A percentile compares a stretch with the other conserved stretches of the same genome.
phyloP scores from a whole-genome alignment of 345 rosid genomes.

The Salix exigua region DNA sequence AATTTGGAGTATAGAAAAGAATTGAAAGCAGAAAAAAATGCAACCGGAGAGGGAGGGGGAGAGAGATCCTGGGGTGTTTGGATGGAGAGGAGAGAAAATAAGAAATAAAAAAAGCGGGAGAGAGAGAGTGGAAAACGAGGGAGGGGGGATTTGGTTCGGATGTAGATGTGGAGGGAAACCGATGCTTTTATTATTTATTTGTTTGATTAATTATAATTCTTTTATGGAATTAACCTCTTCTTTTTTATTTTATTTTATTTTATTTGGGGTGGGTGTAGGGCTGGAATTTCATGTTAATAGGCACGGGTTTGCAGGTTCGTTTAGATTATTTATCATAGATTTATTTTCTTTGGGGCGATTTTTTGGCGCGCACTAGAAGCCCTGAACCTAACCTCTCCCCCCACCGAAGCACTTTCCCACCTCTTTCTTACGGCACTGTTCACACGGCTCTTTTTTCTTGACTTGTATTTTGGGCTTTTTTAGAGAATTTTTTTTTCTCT shows the following conservation, averaged over 20 bases:
- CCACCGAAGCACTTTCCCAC: background rate
- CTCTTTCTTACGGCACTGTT: background rate
- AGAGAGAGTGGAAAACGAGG: slow-evolving; percentile 56
- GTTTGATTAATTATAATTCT: background rate
- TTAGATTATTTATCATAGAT: no score
- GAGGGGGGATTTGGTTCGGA: slow-evolving; percentile 87
- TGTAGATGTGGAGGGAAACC: slow-evolving; percentile 92
- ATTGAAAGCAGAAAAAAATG: slow-evolving; percentile 12
- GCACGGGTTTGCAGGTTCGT: no score
- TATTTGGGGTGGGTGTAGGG: no score
- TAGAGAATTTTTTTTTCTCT: no score
- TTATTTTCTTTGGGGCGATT: slow-evolving; percentile 24
- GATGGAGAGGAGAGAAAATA: slow-evolving; percentile 4
- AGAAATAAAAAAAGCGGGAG: slow-evolving; percentile 39
- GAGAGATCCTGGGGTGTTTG: slow-evolving; percentile 36
- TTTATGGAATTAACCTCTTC: background rate
- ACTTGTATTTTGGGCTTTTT: background rate
- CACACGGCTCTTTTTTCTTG: background rate
- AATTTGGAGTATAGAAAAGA: background rate
- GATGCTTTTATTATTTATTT: background rate
- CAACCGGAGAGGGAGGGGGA: slow-evolving; percentile 1
- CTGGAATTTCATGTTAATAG: no score
- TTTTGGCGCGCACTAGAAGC: slow-evolving; percentile 25
- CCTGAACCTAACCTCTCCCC: background rate
- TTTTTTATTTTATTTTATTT: no score